Conservation (phyloP, 352 stramenopile species). For the Globisporangium heterothallicum region DNA sequence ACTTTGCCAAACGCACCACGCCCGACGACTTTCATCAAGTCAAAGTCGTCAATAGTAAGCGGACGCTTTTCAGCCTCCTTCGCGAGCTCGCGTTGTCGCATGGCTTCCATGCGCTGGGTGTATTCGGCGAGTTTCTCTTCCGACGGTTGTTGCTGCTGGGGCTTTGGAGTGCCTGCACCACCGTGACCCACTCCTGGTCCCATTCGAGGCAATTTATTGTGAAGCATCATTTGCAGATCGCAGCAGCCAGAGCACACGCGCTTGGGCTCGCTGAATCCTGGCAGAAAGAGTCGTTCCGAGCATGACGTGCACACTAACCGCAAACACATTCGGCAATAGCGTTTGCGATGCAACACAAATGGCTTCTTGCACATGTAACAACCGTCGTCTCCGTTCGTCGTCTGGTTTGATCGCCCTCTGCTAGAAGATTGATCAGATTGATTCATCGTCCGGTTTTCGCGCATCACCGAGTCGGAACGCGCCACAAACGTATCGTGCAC, state of each 20-base stretch:
- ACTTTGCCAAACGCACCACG: slow-evolving; percentile 95
- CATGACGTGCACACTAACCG: slow-evolving; percentile 80
- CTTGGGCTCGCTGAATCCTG: slow-evolving; percentile 84
- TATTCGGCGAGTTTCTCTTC: slow-evolving; percentile 65
- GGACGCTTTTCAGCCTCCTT: slow-evolving; percentile 67
- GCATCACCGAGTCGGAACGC: slow-evolving; percentile 80
- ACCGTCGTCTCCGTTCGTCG: slow-evolving; percentile 32
- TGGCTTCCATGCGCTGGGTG: slow-evolving; percentile 64
- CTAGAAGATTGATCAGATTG: slow-evolving; percentile 8
- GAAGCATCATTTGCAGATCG: slow-evolving; percentile 85
- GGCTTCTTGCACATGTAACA: slow-evolving; percentile 83
- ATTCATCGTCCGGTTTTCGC: slow-evolving; percentile 44
- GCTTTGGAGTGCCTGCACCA: slow-evolving; percentile 8
- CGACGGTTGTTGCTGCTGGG: slow-evolving; percentile 16
- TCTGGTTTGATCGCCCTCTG: slow-evolving; percentile 11
- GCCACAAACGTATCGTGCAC: slow-evolving; percentile 88
- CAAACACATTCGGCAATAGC: slow-evolving; percentile 85
- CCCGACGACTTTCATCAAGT: slow-evolving; percentile 93
- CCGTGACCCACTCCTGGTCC: slow-evolving; percentile 10
- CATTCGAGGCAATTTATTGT: slow-evolving; percentile 78
- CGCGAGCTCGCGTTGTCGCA: slow-evolving; percentile 67
- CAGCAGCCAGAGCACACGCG: slow-evolving; percentile 81
- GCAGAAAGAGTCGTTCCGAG: slow-evolving; percentile 80
- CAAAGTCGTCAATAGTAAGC: slow-evolving; percentile 91
- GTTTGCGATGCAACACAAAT: slow-evolving; percentile 72